Evolutionary conservation across 441 rosid species (phyloP), one percentile per base, ranked within the genome.

Genomic region (Melastoma candidum): DNA sequence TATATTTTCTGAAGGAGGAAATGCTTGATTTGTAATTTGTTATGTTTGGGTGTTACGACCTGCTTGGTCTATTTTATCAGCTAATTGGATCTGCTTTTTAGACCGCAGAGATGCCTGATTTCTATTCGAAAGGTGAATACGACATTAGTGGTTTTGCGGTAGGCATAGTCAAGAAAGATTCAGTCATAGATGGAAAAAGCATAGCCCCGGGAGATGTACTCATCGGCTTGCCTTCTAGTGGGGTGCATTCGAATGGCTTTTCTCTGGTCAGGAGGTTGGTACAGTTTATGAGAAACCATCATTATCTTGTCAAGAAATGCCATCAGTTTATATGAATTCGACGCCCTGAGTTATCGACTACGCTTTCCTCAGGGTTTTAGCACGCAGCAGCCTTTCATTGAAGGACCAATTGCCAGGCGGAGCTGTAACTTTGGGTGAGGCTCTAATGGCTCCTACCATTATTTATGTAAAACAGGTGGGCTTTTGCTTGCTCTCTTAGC

Each of bases 81-180:
- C 32, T 50, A 12, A 17, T 43, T 29, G 13, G 8, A n/a, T 51
- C 12, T 71, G 55, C 48, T 48, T 67, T 68, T 57, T 61, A 92
- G 97, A 85, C 97, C 58, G 97, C 92, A 62, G 94, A 92, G 82
- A 92, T 88, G 98, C 97, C 97, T 0, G 85, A 72, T 60, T 88
- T 92, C 71, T 87, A 87, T 52, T 78, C 81, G 43, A 74, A 75
- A 11, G 90, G 94, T 0, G 94, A 87, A 55, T 87, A 84, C 45
- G 96, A 87, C 56, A 82, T 84, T 24, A 82, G 94, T 43, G 94
- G 96, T 48, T 87, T 84, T 77, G 98, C 95, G 0, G 97, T 92
- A 43, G 97, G 98, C 48, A 72, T 73, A 41, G 95, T 92, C 26
- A 82, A 82, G 63, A 84, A 82, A 79, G 79, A 71, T 53, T 77